These are phyloP conservation scores for Hanseniaspora taiwanica DNA, from an alignment of 805 yeast species.

Conservation along the genomic window DNA sequence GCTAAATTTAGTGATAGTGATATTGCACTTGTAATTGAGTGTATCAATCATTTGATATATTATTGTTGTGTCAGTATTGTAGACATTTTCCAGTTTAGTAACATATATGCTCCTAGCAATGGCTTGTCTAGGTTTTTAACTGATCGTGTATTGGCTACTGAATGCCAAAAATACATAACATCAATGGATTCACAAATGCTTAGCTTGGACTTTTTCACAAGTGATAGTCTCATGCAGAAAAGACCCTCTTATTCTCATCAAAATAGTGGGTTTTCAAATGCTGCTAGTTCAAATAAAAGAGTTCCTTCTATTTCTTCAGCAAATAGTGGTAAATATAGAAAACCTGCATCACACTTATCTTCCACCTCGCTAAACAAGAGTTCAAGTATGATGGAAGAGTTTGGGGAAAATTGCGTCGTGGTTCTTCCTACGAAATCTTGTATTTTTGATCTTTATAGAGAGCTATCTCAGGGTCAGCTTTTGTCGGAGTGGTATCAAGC, in stretches of 20 bases:
- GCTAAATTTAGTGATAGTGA: constrained; percentile 74
- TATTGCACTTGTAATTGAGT: constrained; percentile 61
- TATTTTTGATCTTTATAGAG: constrained; percentile 60
- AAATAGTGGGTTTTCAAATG: neutral
- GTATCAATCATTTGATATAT: constrained; percentile 83
- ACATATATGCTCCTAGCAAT: constrained; percentile 82
- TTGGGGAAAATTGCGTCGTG: constrained; percentile 7
- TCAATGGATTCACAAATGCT: constrained; percentile 9
- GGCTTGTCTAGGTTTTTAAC: constrained; percentile 54
- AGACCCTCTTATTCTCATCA: constrained; percentile 6
- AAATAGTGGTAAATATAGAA: constrained; percentile 4
- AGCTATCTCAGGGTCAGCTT: constrained; percentile 64
- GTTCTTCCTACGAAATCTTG: constrained; percentile 49
- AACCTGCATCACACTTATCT: too few relatives aligned
- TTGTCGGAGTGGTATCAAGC: constrained; percentile 73
- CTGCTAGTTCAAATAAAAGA: neutral
- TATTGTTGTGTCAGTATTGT: constrained; percentile 73
- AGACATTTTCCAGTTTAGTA: constrained; percentile 82
- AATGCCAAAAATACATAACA: constrained; percentile 74
- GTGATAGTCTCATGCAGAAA: constrained; percentile 2
- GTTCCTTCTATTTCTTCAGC: constrained; percentile 1
- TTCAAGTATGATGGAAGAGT: constrained; percentile 4
- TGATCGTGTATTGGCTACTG: constrained; percentile 53
- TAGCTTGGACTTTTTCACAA: constrained; percentile 10
- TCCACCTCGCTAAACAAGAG: constrained; percentile 4